phyloP scores from a whole-genome alignment of 495 filamentous ascomycete species.

The Neurospora sp. region DNA sequence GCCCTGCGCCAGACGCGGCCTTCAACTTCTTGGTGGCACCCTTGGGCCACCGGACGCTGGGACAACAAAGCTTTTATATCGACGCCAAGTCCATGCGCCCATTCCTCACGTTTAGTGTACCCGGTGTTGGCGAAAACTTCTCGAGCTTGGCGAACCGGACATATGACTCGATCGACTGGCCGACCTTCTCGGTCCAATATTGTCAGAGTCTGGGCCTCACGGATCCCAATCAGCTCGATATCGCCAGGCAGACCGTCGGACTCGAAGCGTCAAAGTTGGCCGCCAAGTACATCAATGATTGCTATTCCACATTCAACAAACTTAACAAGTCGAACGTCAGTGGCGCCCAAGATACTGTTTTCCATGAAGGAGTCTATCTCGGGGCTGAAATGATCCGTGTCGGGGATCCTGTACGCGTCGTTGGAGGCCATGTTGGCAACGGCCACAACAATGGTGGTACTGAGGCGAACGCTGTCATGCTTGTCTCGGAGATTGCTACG shows the following conservation, averaged over 20 bases:
- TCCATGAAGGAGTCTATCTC: constrained; percentile 28
- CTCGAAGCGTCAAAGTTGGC: constrained; percentile 38
- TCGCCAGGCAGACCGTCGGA: constrained; percentile 19
- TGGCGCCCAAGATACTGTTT: constrained; percentile 1
- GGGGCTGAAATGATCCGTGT: constrained; percentile 34
- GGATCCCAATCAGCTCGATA: constrained; percentile 2
- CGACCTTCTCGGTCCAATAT: constrained; percentile 5
- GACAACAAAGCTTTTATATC: constrained; percentile 14
- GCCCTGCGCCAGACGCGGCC: constrained; percentile 6
- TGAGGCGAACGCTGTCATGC: constrained; percentile 22
- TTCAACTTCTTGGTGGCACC: constrained; percentile 18
- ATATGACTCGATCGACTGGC: constrained; percentile 23
- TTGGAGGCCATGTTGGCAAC: background rate
- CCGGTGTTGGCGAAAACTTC: constrained; percentile 10
- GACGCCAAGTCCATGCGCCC: constrained; percentile 31
- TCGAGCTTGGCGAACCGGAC: constrained; percentile 12
- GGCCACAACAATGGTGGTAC: background rate
- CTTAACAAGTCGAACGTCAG: constrained; percentile 8
- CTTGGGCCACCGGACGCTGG: constrained; percentile 15
- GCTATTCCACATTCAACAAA: constrained; percentile 30
- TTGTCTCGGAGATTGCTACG: constrained; percentile 14
- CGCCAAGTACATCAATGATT: constrained; percentile 29
- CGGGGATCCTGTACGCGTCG: constrained; percentile 29
- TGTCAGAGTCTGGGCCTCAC: constrained; percentile 3
- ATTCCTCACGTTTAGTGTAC: constrained; percentile 37